These are phyloP conservation scores for Penicillium sp. DNA, from an alignment of 2,329 filamentous ascomycete genomes.

Conservation along the genomic window DNA sequence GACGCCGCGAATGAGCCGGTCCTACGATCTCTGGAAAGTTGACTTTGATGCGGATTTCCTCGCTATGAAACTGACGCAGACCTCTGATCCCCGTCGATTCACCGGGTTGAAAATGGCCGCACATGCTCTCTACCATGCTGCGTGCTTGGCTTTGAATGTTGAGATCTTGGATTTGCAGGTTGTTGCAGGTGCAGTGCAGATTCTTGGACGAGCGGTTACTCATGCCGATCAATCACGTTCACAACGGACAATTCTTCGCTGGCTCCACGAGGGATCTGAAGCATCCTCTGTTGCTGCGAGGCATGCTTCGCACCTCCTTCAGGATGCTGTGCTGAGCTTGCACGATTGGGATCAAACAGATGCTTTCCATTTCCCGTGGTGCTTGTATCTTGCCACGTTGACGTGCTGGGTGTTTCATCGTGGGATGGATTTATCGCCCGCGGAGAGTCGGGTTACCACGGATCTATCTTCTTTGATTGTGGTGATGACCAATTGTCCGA, in stretches of 20 bases:
- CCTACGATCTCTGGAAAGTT: slow-evolving; percentile 58
- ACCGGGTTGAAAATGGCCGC: slow-evolving; percentile 50
- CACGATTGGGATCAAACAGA: slow-evolving; percentile 53
- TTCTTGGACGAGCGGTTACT: slow-evolving; percentile 55
- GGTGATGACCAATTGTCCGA: slow-evolving; percentile 35
- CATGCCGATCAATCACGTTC: slow-evolving; percentile 49
- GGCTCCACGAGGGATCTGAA: slow-evolving; percentile 18
- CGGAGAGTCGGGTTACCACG: slow-evolving; percentile 39
- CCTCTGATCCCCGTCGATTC: slow-evolving; percentile 42
- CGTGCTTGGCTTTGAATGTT: slow-evolving; percentile 56
- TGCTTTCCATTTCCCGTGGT: slow-evolving; percentile 62
- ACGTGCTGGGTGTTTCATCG: slow-evolving; percentile 60
- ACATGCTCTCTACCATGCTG: slow-evolving; percentile 58
- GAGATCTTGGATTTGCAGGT: slow-evolving; percentile 63
- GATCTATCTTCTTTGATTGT: slow-evolving; percentile 35
- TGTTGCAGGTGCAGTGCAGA: slow-evolving; percentile 58
- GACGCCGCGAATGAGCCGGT: slow-evolving; percentile 51
- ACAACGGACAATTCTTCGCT: slow-evolving; percentile 35
- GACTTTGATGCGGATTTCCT: slow-evolving; percentile 57
- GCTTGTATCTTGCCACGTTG: slow-evolving; percentile 58
- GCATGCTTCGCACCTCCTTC: slow-evolving; percentile 55
- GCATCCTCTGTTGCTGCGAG: slow-evolving; percentile 30
- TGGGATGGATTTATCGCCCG: slow-evolving; percentile 41
- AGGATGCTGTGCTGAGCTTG: slow-evolving; percentile 50
- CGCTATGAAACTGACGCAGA: slow-evolving; percentile 34